Base-by-base conservation (phyloP, 345 rosid species). In the Arabis hirsuta region DNA sequence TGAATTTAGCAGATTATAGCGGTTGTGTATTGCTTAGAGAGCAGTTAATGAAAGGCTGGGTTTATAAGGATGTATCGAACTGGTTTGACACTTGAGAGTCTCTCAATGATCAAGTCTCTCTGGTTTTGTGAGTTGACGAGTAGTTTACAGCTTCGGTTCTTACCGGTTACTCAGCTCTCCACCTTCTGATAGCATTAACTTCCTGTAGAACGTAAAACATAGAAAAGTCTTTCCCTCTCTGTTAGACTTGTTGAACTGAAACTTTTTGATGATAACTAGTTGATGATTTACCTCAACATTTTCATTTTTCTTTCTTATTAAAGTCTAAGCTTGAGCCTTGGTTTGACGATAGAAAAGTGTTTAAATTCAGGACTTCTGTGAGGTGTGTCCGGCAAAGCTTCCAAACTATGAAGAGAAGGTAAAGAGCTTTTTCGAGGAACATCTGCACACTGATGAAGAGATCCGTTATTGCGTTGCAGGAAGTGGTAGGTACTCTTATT, bases 391-490 rank as follows among this genome's bases (percentile, higher is more conserved):
- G 0, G 93, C 86, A 78, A 90, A 91, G 82, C 87, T 90, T 27
- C 94, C 84, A 61, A 88, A 92, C 65, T 95, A 92, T 67, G 99
- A 92, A 56, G 88, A 74, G 55, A 95, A 92, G 80, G 91, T 95
- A 0, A 95, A 92, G 68, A 81, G 79, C 72, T 90, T 96, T 73
- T 96, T 87, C 52, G 96, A 95, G 71, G 97, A 95, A 56, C 99
- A 92, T 83, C 82, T 95, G 53, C 99, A 90, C 79, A 95, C 98
- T 27, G 98, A 95, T 80, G 98, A 95, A 71, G 99, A 92, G 92
- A 95, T 92, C 64, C 92, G 96, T 63, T 86, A 95, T 61, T 83
- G 84, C 72, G 87, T 95, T 69, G 96, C 81, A 76, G 98, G 99
- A 82, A 95, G 94, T 74, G 99, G 99, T 91, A 81, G 10, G 73